phyloP scores from a whole-genome alignment of 2,329 filamentous ascomycete genomes.

The Xylaria sp. region DNA sequence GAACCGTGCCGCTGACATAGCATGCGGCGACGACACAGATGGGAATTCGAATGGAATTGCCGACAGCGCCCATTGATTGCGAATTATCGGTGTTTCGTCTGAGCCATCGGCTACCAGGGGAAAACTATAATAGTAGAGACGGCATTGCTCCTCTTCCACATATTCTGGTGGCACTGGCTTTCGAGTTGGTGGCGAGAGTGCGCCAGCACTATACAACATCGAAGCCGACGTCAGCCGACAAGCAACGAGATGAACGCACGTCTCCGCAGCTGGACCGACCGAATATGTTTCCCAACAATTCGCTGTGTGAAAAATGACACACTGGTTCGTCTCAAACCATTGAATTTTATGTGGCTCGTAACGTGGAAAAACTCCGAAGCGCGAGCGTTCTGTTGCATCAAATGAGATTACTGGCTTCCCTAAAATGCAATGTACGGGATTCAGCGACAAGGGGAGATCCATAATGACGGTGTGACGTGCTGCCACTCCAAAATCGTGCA shows the following conservation, averaged over 20 bases:
- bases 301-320: conserved; percentile 77
- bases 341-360: conserved; percentile 64
- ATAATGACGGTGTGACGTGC: conserved; percentile 71
- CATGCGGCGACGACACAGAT: conserved; percentile 61
- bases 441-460: conserved; percentile 73
- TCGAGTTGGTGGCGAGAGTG: conserved; percentile 64
- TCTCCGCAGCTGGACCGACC: conserved; percentile 44
- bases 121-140: conserved; percentile 76
- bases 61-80: conserved; percentile 71
- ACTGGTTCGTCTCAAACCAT: conserved; percentile 75
- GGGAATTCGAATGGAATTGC: conserved; percentile 76
- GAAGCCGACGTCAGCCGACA: conserved; percentile 74
- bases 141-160: conserved; percentile 71
- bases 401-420: conserved; percentile 69
- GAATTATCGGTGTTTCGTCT: conserved; percentile 54
- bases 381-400: conserved; percentile 64
- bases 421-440: conserved; percentile 68
- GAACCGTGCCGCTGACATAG: conserved; percentile 68
- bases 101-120: conserved; percentile 50
- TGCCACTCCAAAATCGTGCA: conserved; percentile 80
- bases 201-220: conserved; percentile 71
- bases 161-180: conserved; percentile 51
- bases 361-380: conserved; percentile 75
- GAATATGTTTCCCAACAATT: conserved; percentile 72
- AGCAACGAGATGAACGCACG: conserved; percentile 69